Evolutionary conservation across 2,329 filamentous ascomycete genomes (phyloP).

Genomic region (Neurospora sp.): DNA sequence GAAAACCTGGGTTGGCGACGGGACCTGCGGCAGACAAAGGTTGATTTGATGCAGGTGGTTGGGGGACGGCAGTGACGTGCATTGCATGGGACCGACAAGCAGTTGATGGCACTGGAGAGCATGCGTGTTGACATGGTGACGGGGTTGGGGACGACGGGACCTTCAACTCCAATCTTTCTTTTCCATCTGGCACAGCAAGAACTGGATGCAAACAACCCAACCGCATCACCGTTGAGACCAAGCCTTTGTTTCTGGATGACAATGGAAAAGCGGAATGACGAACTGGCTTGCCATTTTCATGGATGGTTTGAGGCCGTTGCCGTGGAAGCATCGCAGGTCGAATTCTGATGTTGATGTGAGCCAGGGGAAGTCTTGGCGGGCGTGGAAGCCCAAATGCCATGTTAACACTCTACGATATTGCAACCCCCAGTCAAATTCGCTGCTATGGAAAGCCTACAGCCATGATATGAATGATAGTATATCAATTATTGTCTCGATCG

Average conservation of each 20-base stretch:
- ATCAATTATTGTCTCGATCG: background rate
- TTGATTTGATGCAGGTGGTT: background rate
- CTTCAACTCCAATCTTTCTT: background rate
- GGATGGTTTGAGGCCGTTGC: background rate
- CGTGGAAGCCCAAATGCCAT: background rate
- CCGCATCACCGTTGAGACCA: background rate
- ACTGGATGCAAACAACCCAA: background rate
- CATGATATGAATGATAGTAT: background rate
- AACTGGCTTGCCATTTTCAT: background rate
- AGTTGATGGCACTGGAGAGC: too few relatives aligned
- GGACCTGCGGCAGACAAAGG: background rate
- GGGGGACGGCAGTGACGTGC: background rate
- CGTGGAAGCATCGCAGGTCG: background rate
- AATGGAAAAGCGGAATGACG: too few relatives aligned
- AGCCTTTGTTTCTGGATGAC: background rate
- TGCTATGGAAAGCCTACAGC: background rate
- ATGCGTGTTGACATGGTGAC: background rate
- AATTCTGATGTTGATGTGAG: background rate
- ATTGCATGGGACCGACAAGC: too few relatives aligned
- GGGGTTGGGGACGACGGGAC: background rate
- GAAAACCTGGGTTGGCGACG: background rate
- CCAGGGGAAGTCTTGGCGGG: background rate
- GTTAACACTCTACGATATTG: background rate
- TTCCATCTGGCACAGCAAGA: background rate
- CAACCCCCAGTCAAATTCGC: background rate